Conservation (phyloP, 192 early-diverging fungal genomes). For the Coemansia sp. region DNA sequence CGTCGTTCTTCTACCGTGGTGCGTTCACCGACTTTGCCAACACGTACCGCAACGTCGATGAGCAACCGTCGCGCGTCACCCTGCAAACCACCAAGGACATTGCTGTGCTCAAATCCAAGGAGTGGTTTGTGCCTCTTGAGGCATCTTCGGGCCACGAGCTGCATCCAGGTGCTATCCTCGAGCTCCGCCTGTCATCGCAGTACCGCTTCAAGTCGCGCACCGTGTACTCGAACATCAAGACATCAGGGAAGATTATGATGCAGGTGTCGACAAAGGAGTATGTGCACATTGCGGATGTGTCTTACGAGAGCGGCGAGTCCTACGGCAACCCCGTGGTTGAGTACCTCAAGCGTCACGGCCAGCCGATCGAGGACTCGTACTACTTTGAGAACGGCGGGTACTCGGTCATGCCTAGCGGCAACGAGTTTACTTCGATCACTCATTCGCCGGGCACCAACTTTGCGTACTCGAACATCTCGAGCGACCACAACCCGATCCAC, state of each 20-base stretch:
- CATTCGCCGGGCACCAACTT: slow-evolving; percentile 84
- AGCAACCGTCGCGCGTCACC: slow-evolving; percentile 78
- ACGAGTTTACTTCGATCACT: slow-evolving; percentile 83
- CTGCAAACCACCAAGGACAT: slow-evolving; percentile 80
- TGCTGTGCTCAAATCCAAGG: slow-evolving; percentile 85
- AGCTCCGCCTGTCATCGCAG: slow-evolving; percentile 55
- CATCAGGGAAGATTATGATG: slow-evolving; percentile 72
- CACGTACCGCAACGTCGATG: slow-evolving; percentile 81
- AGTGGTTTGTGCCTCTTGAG: slow-evolving; percentile 70
- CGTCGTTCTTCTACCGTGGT: slow-evolving; percentile 92
- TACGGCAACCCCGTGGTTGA: slow-evolving; percentile 88
- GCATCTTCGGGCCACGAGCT: slow-evolving; percentile 53
- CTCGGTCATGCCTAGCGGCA: slow-evolving; percentile 84
- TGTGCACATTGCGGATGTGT: slow-evolving; percentile 80
- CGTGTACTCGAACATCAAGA: slow-evolving; percentile 72
- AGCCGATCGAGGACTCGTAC: slow-evolving; percentile 83
- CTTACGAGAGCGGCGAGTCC: slow-evolving; percentile 70
- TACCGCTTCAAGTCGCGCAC: slow-evolving; percentile 51
- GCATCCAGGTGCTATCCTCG: slow-evolving; percentile 57
- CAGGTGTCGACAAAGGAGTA: slow-evolving; percentile 79
- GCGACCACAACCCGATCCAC: slow-evolving; percentile 96
- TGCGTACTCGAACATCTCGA: slow-evolving; percentile 82
- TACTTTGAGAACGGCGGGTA: slow-evolving; percentile 91
- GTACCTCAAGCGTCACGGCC: slow-evolving; percentile 83
- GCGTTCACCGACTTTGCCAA: slow-evolving; percentile 83